phyloP scores from a whole-genome alignment of 352 stramenopile genomes.

The Globisporangium carolinianum region DNA sequence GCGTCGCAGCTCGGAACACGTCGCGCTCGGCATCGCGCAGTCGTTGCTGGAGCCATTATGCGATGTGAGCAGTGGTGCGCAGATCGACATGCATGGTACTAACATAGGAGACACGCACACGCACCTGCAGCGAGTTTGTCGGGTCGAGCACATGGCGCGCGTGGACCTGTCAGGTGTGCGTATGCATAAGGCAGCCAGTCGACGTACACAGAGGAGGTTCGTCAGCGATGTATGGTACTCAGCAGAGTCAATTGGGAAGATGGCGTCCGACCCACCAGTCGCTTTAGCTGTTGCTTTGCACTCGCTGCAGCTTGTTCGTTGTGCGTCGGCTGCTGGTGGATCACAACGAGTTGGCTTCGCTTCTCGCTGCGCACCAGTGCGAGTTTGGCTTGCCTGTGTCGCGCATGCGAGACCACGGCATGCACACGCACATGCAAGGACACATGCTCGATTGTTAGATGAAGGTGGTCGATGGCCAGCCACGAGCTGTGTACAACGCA shows the following conservation, averaged over 20 bases:
- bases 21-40: conserved; percentile 38
- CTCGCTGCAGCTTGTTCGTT: neutral
- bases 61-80: too few species aligned
- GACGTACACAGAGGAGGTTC: neutral
- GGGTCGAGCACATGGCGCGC: conserved; percentile 36
- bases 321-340: conserved; percentile 2
- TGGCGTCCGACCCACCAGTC: conserved; percentile 20
- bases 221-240: too few species aligned
- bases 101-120: neutral
- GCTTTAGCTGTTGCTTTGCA: conserved; percentile 28
- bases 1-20: conserved; percentile 21
- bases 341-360: conserved; percentile 23
- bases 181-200: neutral
- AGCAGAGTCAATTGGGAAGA: too few species aligned
- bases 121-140: conserved; percentile 30
- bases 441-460: too few species aligned
- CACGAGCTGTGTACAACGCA: conserved; percentile 4
- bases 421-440: neutral
- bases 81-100: neutral
- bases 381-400: conserved; percentile 27
- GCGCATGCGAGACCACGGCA: too few species aligned
- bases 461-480: too few species aligned
- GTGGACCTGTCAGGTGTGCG: conserved; percentile 23
- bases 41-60: conserved; percentile 13
- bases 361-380: conserved; percentile 19